phyloP scores from a whole-genome alignment of 2,329 filamentous ascomycete species.

The Talaromyces sp. region DNA sequence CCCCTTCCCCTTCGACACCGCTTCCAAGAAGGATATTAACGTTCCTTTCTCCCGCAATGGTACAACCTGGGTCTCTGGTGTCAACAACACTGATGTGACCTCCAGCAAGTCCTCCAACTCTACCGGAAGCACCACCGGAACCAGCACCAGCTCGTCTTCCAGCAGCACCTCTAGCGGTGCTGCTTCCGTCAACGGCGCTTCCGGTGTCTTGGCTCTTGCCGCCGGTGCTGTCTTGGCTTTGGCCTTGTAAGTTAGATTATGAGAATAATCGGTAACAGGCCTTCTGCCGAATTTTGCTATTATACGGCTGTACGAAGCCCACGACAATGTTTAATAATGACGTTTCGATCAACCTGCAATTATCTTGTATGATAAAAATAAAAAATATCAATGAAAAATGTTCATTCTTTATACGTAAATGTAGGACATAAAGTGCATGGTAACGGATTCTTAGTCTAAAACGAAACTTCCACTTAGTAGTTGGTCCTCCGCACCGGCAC shows the following conservation, averaged over 20 bases:
- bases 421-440: neutral
- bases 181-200: conserved; percentile 14
- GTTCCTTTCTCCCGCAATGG: conserved; percentile 22
- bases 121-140: conserved; percentile 17
- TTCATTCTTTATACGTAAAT: neutral
- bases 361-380: neutral
- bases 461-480: neutral
- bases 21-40: conserved; percentile 27
- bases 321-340: neutral
- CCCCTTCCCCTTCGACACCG: conserved; percentile 32
- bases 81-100: conserved; percentile 16
- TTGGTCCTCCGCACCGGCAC: conserved; percentile 17
- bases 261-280: neutral
- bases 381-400: neutral
- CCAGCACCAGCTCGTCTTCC: conserved; percentile 19
- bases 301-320: neutral
- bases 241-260: conserved; percentile 9
- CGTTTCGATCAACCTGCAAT: neutral
- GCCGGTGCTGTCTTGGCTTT: conserved; percentile 9
- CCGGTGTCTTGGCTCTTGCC: conserved; percentile 9
- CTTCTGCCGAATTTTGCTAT: neutral
- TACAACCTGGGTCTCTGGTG: conserved; percentile 17
- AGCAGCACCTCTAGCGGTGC: conserved; percentile 19
- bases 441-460: too few species aligned
- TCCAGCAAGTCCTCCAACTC: conserved; percentile 18